Conservation (phyloP, 108 stramenopile species). For the Pseudonitzschia multiseries region DNA sequence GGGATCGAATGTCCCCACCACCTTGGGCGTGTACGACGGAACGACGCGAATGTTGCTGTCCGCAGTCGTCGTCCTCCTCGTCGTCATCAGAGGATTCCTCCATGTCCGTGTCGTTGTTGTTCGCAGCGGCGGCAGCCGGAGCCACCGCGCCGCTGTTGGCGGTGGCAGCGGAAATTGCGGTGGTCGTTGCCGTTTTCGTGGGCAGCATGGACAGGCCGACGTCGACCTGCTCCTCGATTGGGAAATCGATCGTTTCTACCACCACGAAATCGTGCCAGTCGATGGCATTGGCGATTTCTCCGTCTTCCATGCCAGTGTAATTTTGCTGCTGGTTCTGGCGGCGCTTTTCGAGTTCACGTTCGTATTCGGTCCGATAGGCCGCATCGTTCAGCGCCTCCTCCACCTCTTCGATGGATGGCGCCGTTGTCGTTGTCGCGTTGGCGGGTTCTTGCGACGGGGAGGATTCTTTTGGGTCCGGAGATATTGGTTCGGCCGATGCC, state of each 20-base stretch:
- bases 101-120: conserved; percentile 32
- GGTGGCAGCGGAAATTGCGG: not conserved
- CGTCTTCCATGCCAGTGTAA: conserved; percentile 37
- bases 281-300: conserved; percentile 53
- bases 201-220: conserved; percentile 49
- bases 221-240: conserved; percentile 81
- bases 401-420: conserved; percentile 5
- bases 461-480: not conserved
- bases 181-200: conserved; percentile 2
- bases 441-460: not conserved
- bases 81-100: conserved; percentile 51
- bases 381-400: conserved; percentile 55
- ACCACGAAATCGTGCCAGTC: conserved; percentile 99
- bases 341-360: conserved; percentile 67
- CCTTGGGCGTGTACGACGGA: conserved; percentile 87
- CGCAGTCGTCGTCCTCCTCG: conserved; percentile 77
- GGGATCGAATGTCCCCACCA: conserved; percentile 68
- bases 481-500: no score
- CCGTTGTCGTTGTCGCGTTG: not conserved
- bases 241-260: conserved; percentile 97
- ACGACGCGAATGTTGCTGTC: conserved; percentile 87
- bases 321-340: conserved; percentile 34
- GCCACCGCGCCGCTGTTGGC: conserved; percentile 11
- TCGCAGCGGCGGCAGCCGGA: not conserved
- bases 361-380: conserved; percentile 80